Evolutionary conservation across 805 yeast species (phyloP), one percentile per base, ranked within the genome.

Genomic region (Sugiyamaella floridensis): DNA sequence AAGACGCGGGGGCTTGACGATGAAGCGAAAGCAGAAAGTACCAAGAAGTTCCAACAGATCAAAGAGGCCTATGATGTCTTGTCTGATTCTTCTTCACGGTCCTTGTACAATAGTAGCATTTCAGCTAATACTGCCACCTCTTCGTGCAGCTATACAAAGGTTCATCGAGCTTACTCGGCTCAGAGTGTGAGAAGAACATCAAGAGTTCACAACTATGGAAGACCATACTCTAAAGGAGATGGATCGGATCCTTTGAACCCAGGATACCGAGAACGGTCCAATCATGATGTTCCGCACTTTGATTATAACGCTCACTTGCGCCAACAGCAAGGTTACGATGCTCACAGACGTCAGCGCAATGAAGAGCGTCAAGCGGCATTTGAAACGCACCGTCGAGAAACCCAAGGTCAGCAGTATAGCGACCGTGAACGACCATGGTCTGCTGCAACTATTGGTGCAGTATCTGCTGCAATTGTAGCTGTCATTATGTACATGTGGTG

Each of bases 1-100:
- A 79, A 80, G 59, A 79, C 79, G 18, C 58, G 68, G 6, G 71
- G 72, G 52, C 77, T 73, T 56, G 67, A 78, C 15, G 78, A 77
- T 6, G 74, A 69, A 28, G 71, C 78, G 40, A 46, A 53, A 43
- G 37, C 32, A n/a, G 70, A 67, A 55, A 62, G 65, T 42, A 61
- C 63, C 48, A 45, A 51, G 20, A 60, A 62, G 57, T 86, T 85
- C 68, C 82, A 82, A 67, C 79, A 76, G 50, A 73, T 85, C 42
- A 79, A 83, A 2, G 74, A 76, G 46, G 90, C 92, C 0, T 86
- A 86, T 64, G 85, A 84, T 56, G 71, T 80, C 5, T 69, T 86
- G 34, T 70, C 74, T 40, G 80, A 83, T 45, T 48, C 54, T 7
- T 40, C 44, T 15, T 43, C 52, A 44, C 41, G 54, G 19, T 47